Conservation (phyloP, 495 filamentous ascomycete species). For the Penicillium ucsense region DNA sequence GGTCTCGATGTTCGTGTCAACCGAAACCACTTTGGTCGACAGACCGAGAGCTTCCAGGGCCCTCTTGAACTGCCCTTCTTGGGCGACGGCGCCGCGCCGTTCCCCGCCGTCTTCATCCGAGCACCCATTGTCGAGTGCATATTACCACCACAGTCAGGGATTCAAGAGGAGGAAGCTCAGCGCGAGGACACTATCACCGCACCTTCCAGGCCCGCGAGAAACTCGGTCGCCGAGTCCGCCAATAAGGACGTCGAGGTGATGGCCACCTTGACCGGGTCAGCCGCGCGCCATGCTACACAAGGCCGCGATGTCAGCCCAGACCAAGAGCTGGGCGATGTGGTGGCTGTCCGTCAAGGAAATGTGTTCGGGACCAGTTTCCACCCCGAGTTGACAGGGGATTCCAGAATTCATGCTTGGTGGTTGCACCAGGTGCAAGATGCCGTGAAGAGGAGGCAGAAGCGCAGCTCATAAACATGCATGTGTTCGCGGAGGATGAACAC, state of each 20-base stretch:
- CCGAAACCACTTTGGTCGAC: conserved; percentile 92
- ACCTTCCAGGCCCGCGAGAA: conserved; percentile 45
- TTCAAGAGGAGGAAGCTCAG: conserved; percentile 40
- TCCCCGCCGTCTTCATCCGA: conserved; percentile 83
- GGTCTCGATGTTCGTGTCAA: conserved; percentile 86
- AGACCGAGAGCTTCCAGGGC: conserved; percentile 85
- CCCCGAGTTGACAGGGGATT: conserved; percentile 84
- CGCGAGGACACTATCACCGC: conserved; percentile 56
- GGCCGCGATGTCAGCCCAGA: conserved; percentile 28
- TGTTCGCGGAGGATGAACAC: too few relatives aligned
- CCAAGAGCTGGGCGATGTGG: conserved; percentile 62
- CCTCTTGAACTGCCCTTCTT: conserved; percentile 70
- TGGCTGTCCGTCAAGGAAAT: conserved; percentile 87
- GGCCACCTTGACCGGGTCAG: conserved; percentile 40
- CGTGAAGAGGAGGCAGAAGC: conserved; percentile 19
- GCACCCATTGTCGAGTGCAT: conserved; percentile 89
- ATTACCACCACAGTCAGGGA: conserved; percentile 44
- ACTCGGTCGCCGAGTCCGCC: conserved; percentile 26
- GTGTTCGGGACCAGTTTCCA: conserved; percentile 97
- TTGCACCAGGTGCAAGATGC: conserved; percentile 54
- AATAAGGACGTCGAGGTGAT: conserved; percentile 40
- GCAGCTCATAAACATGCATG: conserved; percentile 11
- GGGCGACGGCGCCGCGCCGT: conserved; percentile 39
- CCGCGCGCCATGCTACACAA: conserved; percentile 29
- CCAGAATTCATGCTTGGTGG: conserved; percentile 93